Evolutionary conservation across 352 stramenopile genomes (phyloP).

Genomic region (Phytophthora pini): DNA sequence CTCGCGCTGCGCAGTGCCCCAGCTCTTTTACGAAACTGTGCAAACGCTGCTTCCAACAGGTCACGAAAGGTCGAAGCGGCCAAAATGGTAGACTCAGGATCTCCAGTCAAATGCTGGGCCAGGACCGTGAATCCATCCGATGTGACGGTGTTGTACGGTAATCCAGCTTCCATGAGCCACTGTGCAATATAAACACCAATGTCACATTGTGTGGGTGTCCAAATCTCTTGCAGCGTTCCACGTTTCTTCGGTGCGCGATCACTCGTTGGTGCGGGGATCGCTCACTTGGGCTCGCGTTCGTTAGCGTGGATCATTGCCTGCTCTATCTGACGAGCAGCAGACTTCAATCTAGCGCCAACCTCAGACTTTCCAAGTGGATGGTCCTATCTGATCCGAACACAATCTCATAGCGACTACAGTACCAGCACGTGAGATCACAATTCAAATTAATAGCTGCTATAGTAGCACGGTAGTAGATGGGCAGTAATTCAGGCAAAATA

Average conservation of each 20-base stretch:
- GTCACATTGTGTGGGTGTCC: background rate
- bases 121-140: constrained; percentile 6
- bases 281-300: background rate
- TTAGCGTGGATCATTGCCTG: background rate
- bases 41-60: constrained; percentile 1
- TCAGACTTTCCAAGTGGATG: background rate
- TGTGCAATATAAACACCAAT: background rate
- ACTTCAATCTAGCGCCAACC: background rate
- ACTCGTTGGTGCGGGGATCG: background rate
- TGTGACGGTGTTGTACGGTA: background rate
- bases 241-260: background rate
- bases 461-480: background rate
- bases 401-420: no score
- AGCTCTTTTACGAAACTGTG: constrained; percentile 4
- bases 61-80: constrained; percentile 4
- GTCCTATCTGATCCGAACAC: background rate
- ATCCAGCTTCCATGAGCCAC: background rate
- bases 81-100: constrained; percentile 1
- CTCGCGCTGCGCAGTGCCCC: background rate
- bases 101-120: constrained; percentile 4
- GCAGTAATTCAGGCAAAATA: background rate
- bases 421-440: background rate
- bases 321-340: background rate
- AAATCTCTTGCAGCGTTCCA: background rate
- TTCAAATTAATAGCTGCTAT: background rate